phyloP scores from a whole-genome alignment of 2,329 filamentous ascomycete genomes.

The Nemania sp. region DNA sequence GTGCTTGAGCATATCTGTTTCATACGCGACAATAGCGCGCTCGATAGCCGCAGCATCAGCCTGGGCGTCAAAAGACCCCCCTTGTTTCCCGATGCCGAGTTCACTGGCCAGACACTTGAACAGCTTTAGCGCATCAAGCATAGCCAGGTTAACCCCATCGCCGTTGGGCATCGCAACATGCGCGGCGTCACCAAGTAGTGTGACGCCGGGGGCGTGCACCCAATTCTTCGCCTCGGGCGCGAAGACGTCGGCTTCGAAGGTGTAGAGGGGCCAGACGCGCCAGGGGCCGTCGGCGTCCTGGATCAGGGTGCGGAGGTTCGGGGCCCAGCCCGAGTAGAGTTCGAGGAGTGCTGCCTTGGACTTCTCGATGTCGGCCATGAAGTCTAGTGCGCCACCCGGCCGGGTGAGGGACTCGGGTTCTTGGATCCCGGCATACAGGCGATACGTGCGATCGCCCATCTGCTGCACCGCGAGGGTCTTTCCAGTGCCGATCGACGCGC shows the following conservation, averaged over 20 bases:
- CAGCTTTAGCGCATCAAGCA: constrained; percentile 35
- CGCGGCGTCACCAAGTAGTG: constrained; percentile 37
- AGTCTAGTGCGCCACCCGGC: constrained; percentile 24
- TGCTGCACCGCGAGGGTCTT: constrained; percentile 26
- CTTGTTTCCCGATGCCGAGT: background rate
- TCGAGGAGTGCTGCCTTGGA: constrained; percentile 7
- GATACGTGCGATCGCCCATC: constrained; percentile 30
- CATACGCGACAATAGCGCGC: constrained; percentile 32
- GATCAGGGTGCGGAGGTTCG: constrained; percentile 21
- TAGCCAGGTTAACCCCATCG: constrained; percentile 36
- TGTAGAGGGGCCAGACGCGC: constrained; percentile 36
- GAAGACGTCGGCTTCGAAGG: constrained; percentile 10
- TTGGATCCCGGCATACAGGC: constrained; percentile 29
- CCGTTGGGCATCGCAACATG: constrained; percentile 34
- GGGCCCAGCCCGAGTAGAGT: constrained; percentile 18
- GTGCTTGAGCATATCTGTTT: constrained; percentile 27
- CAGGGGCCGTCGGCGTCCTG: constrained; percentile 30
- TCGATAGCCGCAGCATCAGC: constrained; percentile 25
- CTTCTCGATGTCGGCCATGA: constrained; percentile 21
- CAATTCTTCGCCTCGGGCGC: constrained; percentile 14
- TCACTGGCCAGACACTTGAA: constrained; percentile 27
- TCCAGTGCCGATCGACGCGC: constrained; percentile 11
- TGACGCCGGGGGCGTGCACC: constrained; percentile 29
- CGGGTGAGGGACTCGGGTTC: constrained; percentile 19
- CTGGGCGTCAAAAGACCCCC: background rate